Conservation (phyloP, 2,329 filamentous ascomycete genomes). For the Hirsutella rhossiliensis region DNA sequence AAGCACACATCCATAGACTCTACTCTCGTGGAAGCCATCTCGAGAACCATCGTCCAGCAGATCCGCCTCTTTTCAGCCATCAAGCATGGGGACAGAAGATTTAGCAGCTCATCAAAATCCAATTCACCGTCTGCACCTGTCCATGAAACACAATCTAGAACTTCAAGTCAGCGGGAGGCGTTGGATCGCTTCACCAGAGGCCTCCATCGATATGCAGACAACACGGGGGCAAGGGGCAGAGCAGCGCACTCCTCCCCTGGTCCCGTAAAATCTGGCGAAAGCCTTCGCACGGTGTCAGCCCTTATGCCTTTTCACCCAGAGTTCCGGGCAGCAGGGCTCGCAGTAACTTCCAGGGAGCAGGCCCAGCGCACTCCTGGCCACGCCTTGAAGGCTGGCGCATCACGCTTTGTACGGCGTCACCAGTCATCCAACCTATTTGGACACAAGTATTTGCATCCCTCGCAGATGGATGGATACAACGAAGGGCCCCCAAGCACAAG, state of each 20-base stretch:
- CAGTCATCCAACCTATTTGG: background rate
- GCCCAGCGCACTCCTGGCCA: constrained; percentile 17
- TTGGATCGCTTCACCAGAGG: constrained; percentile 24
- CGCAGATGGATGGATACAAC: constrained; percentile 18
- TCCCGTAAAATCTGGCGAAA: constrained; percentile 26
- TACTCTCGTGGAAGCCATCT: constrained; percentile 30
- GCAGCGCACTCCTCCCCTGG: constrained; percentile 26
- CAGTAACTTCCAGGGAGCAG: constrained; percentile 39
- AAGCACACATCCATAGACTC: constrained; percentile 23
- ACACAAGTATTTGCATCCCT: constrained; percentile 3
- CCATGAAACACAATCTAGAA: constrained; percentile 21
- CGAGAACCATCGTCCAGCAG: constrained; percentile 32
- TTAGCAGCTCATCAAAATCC: background rate
- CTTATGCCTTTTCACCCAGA: constrained; percentile 41
- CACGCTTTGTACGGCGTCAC: constrained; percentile 2
- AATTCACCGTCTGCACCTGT: constrained; percentile 1
- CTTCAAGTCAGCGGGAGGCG: constrained; percentile 28
- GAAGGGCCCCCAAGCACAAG: constrained; percentile 10
- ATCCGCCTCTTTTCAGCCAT: constrained; percentile 24
- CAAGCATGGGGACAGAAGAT: constrained; percentile 3
- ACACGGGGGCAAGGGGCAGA: constrained; percentile 23
- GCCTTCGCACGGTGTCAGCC: constrained; percentile 37
- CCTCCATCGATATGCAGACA: constrained; percentile 18
- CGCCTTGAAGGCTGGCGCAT: constrained; percentile 6
- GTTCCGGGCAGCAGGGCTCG: constrained; percentile 40